Percentiles rank a stretch among this genome's conserved stretches.
These are phyloP conservation scores for Russula ochroleuca DNA, from an alignment of 768 basidiomycete genomes.

Conservation along the genomic window DNA sequence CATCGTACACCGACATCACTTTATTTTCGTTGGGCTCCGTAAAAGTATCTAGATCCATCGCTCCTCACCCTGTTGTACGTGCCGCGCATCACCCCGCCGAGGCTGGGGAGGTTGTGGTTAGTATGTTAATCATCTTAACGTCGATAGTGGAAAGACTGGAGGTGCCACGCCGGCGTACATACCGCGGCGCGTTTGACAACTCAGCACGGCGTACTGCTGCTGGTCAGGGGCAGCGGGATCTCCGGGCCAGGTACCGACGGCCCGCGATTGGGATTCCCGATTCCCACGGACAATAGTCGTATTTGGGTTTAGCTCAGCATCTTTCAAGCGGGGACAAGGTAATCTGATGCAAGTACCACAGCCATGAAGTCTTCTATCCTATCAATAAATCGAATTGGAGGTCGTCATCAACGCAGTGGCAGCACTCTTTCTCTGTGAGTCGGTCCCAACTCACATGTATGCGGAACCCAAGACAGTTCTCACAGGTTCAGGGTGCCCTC, in stretches of 20 bases:
- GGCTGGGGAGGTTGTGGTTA: too few species aligned
- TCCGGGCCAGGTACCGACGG: neutral
- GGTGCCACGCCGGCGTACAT: too few species aligned
- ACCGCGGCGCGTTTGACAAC: too few species aligned
- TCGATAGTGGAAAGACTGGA: too few species aligned
- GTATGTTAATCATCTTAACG: neutral
- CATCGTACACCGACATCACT: neutral
- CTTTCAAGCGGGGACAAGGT: neutral
- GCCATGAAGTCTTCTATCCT: constrained; percentile 3
- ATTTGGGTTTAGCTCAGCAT: neutral
- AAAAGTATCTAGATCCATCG: neutral
- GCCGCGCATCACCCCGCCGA: neutral
- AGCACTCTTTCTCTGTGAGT: neutral
- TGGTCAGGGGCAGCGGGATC: too few species aligned
- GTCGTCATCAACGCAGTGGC: neutral
- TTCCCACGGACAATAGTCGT: neutral
- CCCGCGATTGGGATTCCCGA: neutral
- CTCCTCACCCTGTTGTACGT: neutral
- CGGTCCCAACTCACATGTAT: neutral
- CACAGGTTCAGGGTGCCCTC: neutral
- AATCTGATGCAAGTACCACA: neutral
- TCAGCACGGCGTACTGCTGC: too few species aligned
- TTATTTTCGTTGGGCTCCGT: neutral
- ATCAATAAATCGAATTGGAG: neutral
- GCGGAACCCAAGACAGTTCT: neutral